These are phyloP conservation scores for Sonneratia caseolaris DNA, from an alignment of 345 rosid genomes.

Conservation along the genomic window DNA sequence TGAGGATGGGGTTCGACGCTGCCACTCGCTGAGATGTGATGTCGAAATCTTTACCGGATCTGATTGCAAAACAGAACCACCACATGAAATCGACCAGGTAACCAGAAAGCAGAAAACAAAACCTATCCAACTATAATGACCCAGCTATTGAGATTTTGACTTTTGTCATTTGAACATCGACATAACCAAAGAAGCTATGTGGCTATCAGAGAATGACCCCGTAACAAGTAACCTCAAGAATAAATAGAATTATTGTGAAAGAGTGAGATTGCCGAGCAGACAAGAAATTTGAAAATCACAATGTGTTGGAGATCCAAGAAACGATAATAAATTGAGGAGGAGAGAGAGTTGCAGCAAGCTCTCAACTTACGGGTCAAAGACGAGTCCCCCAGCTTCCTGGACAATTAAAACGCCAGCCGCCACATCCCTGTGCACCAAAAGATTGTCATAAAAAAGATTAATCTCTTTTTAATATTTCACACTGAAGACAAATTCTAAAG, in stretches of 20 bases:
- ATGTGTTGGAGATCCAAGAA: no score
- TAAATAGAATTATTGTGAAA: no score
- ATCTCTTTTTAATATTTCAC: background rate
- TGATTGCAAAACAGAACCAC: slow-evolving; percentile 20
- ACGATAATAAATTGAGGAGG: background rate
- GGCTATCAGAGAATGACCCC: background rate
- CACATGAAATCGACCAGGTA: background rate
- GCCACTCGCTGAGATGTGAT: slow-evolving; percentile 75
- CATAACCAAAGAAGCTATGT: no score
- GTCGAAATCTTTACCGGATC: slow-evolving; percentile 81
- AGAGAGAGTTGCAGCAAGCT: background rate
- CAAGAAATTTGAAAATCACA: background rate
- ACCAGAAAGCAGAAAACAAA: background rate
- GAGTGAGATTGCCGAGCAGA: background rate
- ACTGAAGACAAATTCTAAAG: background rate
- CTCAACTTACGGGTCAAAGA: slow-evolving; percentile 81
- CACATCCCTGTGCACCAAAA: slow-evolving; percentile 60
- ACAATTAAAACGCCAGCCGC: slow-evolving; percentile 84
- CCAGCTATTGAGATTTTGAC: no score
- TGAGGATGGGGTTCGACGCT: slow-evolving; percentile 67
- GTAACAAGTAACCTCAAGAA: no score
- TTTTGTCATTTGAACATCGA: no score
- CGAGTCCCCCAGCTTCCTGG: slow-evolving; percentile 84
- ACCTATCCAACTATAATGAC: background rate
- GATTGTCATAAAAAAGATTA: background rate